Base-by-base conservation (phyloP, 495 filamentous ascomycete genomes). In the Delitschia confertaspora region DNA sequence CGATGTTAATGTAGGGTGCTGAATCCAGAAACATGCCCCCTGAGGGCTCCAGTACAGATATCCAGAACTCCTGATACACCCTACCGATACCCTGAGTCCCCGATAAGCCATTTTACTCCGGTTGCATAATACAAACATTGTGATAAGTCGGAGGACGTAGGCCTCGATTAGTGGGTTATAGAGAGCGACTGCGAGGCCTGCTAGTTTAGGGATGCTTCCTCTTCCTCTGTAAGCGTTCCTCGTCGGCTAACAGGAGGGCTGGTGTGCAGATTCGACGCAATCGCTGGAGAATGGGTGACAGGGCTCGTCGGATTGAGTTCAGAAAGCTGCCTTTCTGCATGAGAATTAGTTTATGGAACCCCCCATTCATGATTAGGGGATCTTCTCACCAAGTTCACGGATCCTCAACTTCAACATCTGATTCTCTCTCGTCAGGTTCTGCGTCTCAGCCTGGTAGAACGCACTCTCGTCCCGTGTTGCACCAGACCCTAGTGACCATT, bases 391-490 rank as follows among this genome's bases (percentile, higher is more conserved):
- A 10, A 96, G 67, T 57, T 95, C 89, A 25, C 85, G 75, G 34
- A 95, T 86, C 36, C 91, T 74, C 56, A 79, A 72, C 39, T 79
- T 79, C 42, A 98, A 67, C 82, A 98, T 93, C 61, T 93, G 84
- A 56, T 98, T 98, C 68, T 98, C 91, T 31, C 91, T 71, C 14
- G 75, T 72, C 49, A 98, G 66, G 68, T 78, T 89, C 53, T 85
- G 78, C 2, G 85, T 88, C 64, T 98, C 91, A 2, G 88, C 85
- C 60, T 95, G 87, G 49, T 94, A 93, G 61, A 85, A 94, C 11
- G 83, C 78, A 48, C 74, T 77, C 58, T 95, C 88, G 58, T 93
- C 86, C 18, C 83, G 17, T 6, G 41, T 23, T 5, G 17, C 18
- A 3, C 4, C 41, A 39, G 29, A 21, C 2, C 47, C 51, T 7